Conservation (phyloP, 352 stramenopile species). For the Stramenopiles sp. region DNA sequence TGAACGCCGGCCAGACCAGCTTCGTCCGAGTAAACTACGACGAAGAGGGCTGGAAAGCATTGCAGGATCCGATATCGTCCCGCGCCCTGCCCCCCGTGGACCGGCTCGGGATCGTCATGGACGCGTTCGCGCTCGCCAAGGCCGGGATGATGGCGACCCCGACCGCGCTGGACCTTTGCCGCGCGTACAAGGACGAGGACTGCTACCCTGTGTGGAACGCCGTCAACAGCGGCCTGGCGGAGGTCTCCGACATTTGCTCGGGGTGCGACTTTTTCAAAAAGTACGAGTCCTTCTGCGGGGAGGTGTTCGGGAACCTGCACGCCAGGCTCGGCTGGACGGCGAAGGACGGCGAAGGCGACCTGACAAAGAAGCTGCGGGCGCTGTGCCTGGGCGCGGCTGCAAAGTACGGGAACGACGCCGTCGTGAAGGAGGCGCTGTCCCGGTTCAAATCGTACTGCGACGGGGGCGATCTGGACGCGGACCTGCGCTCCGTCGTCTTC, state of each 20-base stretch:
- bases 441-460: too few relatives aligned
- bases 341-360: background rate
- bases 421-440: too few relatives aligned
- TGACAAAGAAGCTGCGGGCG: background rate
- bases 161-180: slow-evolving; percentile 38
- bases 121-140: slow-evolving; percentile 65
- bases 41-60: slow-evolving; percentile 48
- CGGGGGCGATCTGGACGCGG: background rate
- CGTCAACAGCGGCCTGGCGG: slow-evolving; percentile 33
- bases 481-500: slow-evolving; percentile 35
- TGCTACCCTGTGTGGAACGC: slow-evolving; percentile 44
- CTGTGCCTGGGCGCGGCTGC: background rate
- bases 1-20: slow-evolving; percentile 79
- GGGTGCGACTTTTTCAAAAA: too few relatives aligned
- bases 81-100: slow-evolving; percentile 48
- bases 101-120: slow-evolving; percentile 67
- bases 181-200: slow-evolving; percentile 34
- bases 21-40: slow-evolving; percentile 82
- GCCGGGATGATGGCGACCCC: slow-evolving; percentile 32
- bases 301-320: slow-evolving; percentile 32
- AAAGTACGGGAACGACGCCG: background rate
- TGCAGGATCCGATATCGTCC: slow-evolving; percentile 36
- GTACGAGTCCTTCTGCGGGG: slow-evolving; percentile 34
- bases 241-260: slow-evolving; percentile 34
- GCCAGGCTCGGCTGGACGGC: background rate